A percentile compares a stretch with the other conserved stretches of the same genome.
These are phyloP conservation scores for Yarrowia sp. DNA, from an alignment of 805 yeast genomes.

Conservation along the genomic window DNA sequence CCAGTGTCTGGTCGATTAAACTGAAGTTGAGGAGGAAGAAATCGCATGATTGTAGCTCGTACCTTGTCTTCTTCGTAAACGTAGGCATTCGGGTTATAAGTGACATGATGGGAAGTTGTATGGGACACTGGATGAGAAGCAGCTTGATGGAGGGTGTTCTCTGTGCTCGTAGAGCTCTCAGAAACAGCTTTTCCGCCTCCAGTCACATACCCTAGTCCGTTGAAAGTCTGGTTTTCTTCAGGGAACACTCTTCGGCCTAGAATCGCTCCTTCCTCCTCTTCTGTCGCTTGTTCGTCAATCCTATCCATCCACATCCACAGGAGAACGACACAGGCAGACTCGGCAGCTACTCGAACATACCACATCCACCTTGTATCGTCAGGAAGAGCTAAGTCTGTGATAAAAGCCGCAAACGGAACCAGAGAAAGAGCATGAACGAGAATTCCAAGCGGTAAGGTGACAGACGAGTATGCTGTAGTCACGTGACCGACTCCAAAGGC, in stretches of 20 bases:
- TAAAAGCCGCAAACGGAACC: constrained; percentile 30
- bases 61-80: constrained; percentile 30
- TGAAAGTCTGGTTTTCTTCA: constrained; percentile 19
- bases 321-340: constrained; percentile 24
- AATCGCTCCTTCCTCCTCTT: constrained; percentile 26
- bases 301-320: constrained; percentile 31
- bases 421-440: constrained; percentile 20
- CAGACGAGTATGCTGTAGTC: constrained; percentile 4
- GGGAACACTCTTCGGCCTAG: constrained; percentile 27
- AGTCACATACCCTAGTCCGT: neutral
- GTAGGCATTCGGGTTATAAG: constrained; percentile 7
- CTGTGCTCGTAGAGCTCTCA: neutral
- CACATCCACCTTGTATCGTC: constrained; percentile 34
- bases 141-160: constrained; percentile 1
- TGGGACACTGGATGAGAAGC: constrained; percentile 6
- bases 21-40: constrained; percentile 6
- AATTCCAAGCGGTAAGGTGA: constrained; percentile 4
- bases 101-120: neutral
- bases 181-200: constrained; percentile 15
- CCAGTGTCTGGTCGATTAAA: constrained; percentile 4
- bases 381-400: constrained; percentile 25
- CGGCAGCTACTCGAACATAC: constrained; percentile 29
- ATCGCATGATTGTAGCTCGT: constrained; percentile 16
- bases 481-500: constrained; percentile 34
- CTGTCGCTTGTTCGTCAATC: constrained; percentile 11